Base-by-base conservation (phyloP, 2,329 filamentous ascomycete species). In the Neodidymelliopsis sp. region DNA sequence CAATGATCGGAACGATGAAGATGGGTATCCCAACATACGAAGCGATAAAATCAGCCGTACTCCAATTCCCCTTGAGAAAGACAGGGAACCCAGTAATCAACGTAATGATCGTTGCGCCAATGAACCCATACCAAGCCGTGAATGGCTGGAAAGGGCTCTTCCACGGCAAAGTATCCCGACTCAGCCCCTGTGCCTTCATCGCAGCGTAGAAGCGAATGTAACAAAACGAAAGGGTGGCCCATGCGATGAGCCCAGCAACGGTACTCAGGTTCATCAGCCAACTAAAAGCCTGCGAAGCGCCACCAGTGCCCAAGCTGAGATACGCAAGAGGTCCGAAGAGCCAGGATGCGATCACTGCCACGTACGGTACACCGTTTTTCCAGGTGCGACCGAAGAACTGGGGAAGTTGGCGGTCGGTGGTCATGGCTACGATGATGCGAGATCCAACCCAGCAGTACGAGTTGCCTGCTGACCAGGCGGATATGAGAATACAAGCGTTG, bases 221-320 rank as follows among this genome's bases (percentile, higher is more conserved):
- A 0, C 86, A 85, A 45, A 85, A 77, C 55, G 82, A 84, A 65
- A 84, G 79, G 59, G 81, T 77, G 9, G 56, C 54, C 59, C 62
- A 69, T 11, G 61, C 63, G 13, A 63, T 56, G 20, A 66, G 20
- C 57, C 88, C 85, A 0, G 86, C 88, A 0, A 88, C 86, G 8
- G 88, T 90, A 9, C 88, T 80, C 63, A 89, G 69, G 37, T 81
- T 87, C 20, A 90, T 81, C 55, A 91, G 84, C 88, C 88, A 91
- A 37, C 79, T 77, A 55, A 91, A 77, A 0, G 91, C 88, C 20
- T 59, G 56, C 10, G 84, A 81, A 2, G 86, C 81, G 0, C 84
- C 79, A 40, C 79, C 79, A 47, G 82, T 79, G 8, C 83, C 85
- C n/a, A 92, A 79, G 70, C 91, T 87, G 33, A 91, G 75, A 69